A percentile compares a stretch with the other conserved stretches of the same genome.
Evolutionary conservation across 257 asterid species (phyloP).

Genomic region (Solanum paucissectum): DNA sequence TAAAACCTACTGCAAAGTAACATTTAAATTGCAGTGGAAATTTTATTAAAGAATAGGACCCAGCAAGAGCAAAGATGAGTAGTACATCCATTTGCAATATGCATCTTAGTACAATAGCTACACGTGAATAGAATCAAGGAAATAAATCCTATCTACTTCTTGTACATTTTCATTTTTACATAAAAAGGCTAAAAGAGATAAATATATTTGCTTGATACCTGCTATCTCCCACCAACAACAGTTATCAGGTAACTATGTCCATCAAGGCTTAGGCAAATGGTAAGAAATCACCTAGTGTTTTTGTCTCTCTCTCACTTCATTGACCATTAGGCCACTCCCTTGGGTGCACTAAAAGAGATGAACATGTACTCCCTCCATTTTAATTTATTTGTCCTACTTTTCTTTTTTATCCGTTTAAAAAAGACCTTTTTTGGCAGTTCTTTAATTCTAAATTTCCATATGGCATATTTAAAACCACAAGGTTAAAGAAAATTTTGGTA

Average conservation of each 20-base stretch:
- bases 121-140: neutral
- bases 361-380: neutral
- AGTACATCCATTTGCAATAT: neutral
- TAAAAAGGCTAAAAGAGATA: neutral
- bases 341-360: neutral
- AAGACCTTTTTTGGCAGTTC: neutral
- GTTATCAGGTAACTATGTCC: neutral
- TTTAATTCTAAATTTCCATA: neutral
- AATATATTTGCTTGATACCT: neutral
- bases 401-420: too few relatives aligned
- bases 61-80: neutral
- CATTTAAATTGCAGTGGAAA: neutral
- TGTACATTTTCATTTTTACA: neutral
- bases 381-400: too few relatives aligned
- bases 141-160: neutral
- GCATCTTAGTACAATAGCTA: neutral
- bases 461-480: neutral
- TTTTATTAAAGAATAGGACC: neutral
- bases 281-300: neutral
- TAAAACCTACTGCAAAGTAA: neutral
- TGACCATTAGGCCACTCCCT: neutral
- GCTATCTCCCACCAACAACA: neutral
- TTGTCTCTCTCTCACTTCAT: neutral
- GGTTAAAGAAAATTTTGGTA: neutral
- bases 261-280: neutral